Conservation (phyloP, 1,284 basidiomycete species). For the Leccinum solheimii region DNA sequence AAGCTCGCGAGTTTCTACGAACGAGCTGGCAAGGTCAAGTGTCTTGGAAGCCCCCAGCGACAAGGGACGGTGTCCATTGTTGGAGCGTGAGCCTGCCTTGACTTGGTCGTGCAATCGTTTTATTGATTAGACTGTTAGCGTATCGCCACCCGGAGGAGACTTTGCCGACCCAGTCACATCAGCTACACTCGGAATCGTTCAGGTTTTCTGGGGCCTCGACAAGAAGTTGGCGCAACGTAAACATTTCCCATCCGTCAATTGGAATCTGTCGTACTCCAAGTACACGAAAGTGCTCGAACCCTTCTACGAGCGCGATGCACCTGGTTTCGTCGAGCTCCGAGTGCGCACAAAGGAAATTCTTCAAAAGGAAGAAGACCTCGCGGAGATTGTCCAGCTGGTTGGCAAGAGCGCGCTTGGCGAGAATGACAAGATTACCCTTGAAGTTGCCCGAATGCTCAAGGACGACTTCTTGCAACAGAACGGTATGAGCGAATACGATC, state of each 20-base stretch:
- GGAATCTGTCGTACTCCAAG: conserved; percentile 98
- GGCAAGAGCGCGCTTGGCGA: conserved; percentile 98
- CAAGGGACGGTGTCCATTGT: conserved; percentile 97
- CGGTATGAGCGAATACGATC: conserved; percentile 97
- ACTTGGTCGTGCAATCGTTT: conserved; percentile 1
- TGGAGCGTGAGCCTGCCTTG: conserved; percentile 79
- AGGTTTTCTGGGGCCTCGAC: conserved; percentile 97
- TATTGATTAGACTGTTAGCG: conserved; percentile 49
- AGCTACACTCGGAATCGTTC: conserved; percentile 97
- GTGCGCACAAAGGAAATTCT: conserved; percentile 94
- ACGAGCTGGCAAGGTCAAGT: conserved; percentile 95
- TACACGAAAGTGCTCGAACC: conserved; percentile 95
- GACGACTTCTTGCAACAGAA: conserved; percentile 99
- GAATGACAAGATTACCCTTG: conserved; percentile 97
- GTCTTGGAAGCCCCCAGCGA: conserved; percentile 87
- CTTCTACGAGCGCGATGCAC: conserved; percentile 88
- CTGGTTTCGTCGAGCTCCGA: conserved; percentile 92
- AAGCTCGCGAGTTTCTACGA: conserved; percentile 99
- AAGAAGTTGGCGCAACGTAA: conserved; percentile 98
- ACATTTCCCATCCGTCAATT: conserved; percentile 99
- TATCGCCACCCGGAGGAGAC: conserved; percentile 98
- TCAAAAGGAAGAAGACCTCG: conserved; percentile 98
- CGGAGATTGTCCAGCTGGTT: conserved; percentile 98
- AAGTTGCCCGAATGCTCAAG: conserved; percentile 96
- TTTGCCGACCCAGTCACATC: conserved; percentile 99